Base-by-base conservation (phyloP, 2,329 filamentous ascomycete genomes). In the Aaosphaeria arxii region DNA sequence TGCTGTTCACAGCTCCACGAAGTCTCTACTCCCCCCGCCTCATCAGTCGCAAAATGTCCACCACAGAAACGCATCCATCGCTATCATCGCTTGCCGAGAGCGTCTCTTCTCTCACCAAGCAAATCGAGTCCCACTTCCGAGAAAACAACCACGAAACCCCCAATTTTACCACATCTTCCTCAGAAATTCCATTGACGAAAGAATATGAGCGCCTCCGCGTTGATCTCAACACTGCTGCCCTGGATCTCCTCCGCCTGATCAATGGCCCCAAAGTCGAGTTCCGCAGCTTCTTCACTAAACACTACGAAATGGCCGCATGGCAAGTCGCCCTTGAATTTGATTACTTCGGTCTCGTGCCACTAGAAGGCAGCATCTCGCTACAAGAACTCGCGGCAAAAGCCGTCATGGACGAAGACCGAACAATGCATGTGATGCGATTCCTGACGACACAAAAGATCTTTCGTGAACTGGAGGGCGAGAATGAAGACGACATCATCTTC, bases 251-350 rank as follows among this genome's bases (percentile, higher is more conserved):
- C 6, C 43, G n/a, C 4, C 47, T 52, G 7, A 47, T 52, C 6
- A 48, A 49, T 28, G 50, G 50, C 11, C 50, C 50, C 6, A 44
- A 43, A 31, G n/a, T 11, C 5, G 7, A 40, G 6, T 39, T 50
- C 6, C 50, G 47, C n/a, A 28, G 29, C 9, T 43, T 44, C 13
- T 42, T 47, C 47, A 45, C 24, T 13, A 44, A 17, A 6, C 43
- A 48, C 35, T 42, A 49, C 35, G 52, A 55, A 11, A 36, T 55
- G 5, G 52, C 47, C 7, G 52, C 52, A 13, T 51, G 29, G 24
- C 52, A 55, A 42, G 43, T 55, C 13, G 52, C 52, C 6, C 38
- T 53, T 11, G 43, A 50, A 7, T 46, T 48, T n/a, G 32, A 43
- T 33, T 53, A 45, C 47, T 55, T 55, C 39, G 24, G 17, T 9